These are phyloP conservation scores for Eucalyptus pauciflora DNA, from an alignment of 345 rosid genomes.

Conservation along the genomic window DNA sequence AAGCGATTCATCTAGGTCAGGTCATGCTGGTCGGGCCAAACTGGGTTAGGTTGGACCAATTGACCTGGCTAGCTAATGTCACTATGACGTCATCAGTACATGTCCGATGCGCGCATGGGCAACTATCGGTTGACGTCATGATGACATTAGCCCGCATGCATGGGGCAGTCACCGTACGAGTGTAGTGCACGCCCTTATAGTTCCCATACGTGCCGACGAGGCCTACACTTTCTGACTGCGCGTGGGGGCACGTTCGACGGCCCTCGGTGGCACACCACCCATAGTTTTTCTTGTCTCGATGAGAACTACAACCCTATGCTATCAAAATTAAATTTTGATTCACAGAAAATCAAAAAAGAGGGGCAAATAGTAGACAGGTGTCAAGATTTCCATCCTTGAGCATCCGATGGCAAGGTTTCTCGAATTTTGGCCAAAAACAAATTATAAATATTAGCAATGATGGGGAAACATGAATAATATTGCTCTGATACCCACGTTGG, in stretches of 20 bases:
- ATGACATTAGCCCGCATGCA: too few species aligned
- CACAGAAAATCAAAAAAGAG: accelerated
- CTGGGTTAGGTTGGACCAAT: accelerated
- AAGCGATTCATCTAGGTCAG: too few species aligned
- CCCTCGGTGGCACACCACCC: too few species aligned
- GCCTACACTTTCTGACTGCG: accelerated
- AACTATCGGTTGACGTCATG: accelerated
- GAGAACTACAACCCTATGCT: too few species aligned
- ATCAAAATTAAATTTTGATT: too few species aligned
- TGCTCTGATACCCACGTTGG: too few species aligned
- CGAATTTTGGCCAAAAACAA: too few species aligned
- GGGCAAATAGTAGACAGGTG: accelerated
- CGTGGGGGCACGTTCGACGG: accelerated
- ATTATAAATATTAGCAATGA: too few species aligned
- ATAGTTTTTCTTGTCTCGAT: accelerated
- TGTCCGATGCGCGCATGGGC: accelerated
- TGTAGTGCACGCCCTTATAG: accelerated
- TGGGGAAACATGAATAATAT: too few species aligned
- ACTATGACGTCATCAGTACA: accelerated
- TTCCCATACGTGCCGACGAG: accelerated
- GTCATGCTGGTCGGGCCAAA: too few species aligned
- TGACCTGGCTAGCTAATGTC: too few species aligned
- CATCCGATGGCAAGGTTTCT: accelerated
- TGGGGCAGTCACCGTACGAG: too few species aligned
- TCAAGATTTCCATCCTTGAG: accelerated